phyloP scores from a whole-genome alignment of 192 early-diverging fungal genomes.

The Backusella sp. region DNA sequence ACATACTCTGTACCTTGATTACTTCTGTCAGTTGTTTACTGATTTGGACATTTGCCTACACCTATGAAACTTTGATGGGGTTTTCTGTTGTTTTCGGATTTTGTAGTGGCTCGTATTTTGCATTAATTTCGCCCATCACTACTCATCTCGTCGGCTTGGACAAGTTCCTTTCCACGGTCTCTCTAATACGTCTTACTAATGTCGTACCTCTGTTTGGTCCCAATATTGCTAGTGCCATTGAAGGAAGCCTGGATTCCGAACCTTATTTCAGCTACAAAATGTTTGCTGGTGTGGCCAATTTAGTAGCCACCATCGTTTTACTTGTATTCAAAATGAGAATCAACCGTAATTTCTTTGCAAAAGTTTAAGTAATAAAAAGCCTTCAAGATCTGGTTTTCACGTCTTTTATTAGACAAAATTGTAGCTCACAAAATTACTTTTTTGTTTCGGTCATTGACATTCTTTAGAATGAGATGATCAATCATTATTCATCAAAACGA shows the following conservation, averaged over 20 bases:
- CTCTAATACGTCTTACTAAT: constrained; percentile 18
- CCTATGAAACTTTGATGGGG: constrained; percentile 24
- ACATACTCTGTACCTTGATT: constrained; percentile 22
- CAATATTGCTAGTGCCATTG: constrained; percentile 31
- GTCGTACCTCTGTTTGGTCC: constrained; percentile 27
- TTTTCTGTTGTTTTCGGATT: constrained; percentile 33
- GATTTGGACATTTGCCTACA: constrained; percentile 34
- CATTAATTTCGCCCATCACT: constrained; percentile 22
- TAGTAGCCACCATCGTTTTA: constrained; percentile 1
- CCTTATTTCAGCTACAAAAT: constrained; percentile 39
- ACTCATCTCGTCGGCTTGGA: constrained; percentile 20
- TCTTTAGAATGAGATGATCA: no score
- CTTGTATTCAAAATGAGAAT: constrained; percentile 13
- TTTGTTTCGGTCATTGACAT: no score
- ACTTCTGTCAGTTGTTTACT: constrained; percentile 14
- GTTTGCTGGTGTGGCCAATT: constrained; percentile 30
- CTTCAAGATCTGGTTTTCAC: no score
- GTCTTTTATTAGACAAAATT: no score
- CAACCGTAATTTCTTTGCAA: constrained; percentile 11
- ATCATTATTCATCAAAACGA: no score
- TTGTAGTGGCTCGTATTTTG: constrained; percentile 32
- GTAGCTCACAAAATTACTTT: no score
- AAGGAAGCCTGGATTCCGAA: constrained; percentile 25
- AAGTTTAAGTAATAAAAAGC: background rate
- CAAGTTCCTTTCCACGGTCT: constrained; percentile 19